Base-by-base conservation (phyloP, 495 filamentous ascomycete species). In the Hypoxylon rickii region DNA sequence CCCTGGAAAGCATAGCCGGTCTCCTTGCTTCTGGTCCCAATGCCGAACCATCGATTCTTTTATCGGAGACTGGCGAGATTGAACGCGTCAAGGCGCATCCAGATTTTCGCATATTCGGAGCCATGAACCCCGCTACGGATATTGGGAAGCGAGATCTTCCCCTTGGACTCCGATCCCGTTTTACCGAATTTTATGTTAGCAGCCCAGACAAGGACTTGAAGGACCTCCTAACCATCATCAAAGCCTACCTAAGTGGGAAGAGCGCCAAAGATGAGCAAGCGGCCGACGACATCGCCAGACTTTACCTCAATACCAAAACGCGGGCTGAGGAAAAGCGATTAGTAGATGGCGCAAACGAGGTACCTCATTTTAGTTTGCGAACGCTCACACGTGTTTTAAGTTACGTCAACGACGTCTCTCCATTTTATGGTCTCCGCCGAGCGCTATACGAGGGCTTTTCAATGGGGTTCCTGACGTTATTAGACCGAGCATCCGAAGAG, bases 81-180 rank as follows among this genome's bases (percentile, higher is more conserved):
- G 90, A 97, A 67, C 82, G 91, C 36, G 85, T 97, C 7, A 83
- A 86, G 44, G 92, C 92, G 1, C 94, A 99, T 68, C 87, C 89
- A 2, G 83, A 96, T 61, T 99, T 99, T 69, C 86, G 95, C 24
- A 88, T 99, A 18, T 97, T 99, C 70, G 95, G 89, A 18, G 94
- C 94, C 37, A 99, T 99, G 95, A 99, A 99, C 65, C 95, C 95
- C 37, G 93, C 95, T 8, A 97, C 93, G 10, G 95, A 99, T 77
- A 83, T 96, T 50, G 95, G 95, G 24, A 99, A 97, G 74, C 84
- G 90, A 49, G 94, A 97, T 68, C 77, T 99, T 2, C 92, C 92
- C 0, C 82, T 86, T 44, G 90, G 94, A 3, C 76, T 95, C 22
- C 78, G 90, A 19, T 92, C 89, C 36, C 81, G 91, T 15, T 99